Conservation (phyloP, 176 grass and related monocot genomes). For the Paspalum vaginatum region DNA sequence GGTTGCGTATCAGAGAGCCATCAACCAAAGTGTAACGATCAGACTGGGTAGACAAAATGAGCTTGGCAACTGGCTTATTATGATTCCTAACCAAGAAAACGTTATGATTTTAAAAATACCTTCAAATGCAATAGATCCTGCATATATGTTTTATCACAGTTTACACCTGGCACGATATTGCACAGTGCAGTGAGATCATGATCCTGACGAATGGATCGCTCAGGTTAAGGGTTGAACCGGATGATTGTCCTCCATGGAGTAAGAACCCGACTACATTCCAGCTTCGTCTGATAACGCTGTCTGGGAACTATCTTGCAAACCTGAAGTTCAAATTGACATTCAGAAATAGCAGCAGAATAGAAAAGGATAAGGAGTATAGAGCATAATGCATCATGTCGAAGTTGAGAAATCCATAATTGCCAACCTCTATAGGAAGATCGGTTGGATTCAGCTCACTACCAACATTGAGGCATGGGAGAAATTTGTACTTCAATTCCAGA, state of each 20-base stretch:
- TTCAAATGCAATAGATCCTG: too few relatives aligned
- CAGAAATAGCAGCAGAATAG: neutral
- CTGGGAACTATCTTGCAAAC: conserved; percentile 60
- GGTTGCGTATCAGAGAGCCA: too few relatives aligned
- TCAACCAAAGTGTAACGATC: too few relatives aligned
- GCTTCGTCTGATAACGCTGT: conserved; percentile 59
- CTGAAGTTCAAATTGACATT: conserved; percentile 29
- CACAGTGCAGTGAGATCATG: neutral
- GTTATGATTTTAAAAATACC: too few relatives aligned
- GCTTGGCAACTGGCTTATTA: too few relatives aligned
- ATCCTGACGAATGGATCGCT: conserved; percentile 49
- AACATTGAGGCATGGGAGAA: conserved; percentile 63
- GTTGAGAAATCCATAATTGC: conserved; percentile 5
- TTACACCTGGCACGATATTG: neutral
- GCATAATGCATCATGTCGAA: conserved; percentile 3
- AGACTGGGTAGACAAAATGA: too few relatives aligned
- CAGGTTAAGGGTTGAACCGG: neutral
- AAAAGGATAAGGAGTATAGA: neutral
- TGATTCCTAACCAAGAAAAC: too few relatives aligned
- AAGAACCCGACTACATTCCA: conserved; percentile 47
- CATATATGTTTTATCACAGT: neutral
- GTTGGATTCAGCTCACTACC: conserved; percentile 50
- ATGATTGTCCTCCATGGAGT: neutral
- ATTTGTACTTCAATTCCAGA: conserved; percentile 34
- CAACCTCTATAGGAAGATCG: conserved; percentile 81